Conservation (phyloP, 2,329 filamentous ascomycete genomes). For the Fusarium heterosporum region DNA sequence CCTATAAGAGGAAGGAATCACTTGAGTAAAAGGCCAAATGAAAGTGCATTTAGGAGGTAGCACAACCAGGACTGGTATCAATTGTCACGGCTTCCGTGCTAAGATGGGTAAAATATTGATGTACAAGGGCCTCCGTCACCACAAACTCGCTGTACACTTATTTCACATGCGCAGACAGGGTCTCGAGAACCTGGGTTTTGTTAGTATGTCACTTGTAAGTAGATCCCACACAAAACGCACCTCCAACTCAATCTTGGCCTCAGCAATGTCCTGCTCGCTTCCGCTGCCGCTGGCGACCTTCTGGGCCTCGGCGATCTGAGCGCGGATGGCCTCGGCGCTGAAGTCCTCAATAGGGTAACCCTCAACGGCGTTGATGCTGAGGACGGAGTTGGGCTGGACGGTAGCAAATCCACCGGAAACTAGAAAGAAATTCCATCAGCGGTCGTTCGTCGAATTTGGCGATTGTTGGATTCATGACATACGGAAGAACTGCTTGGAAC, state of each 20-base stretch:
- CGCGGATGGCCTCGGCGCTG: constrained; percentile 87
- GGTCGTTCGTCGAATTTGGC: constrained; percentile 1
- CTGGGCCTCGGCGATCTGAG: constrained; percentile 93
- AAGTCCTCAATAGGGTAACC: constrained; percentile 96
- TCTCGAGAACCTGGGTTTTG: constrained; percentile 77
- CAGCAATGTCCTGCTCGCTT: constrained; percentile 96
- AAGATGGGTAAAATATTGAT: constrained; percentile 54
- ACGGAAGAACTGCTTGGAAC: constrained; percentile 98
- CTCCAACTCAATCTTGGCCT: constrained; percentile 99
- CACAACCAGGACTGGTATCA: constrained; percentile 52
- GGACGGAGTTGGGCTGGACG: constrained; percentile 91
- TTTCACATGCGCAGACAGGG: constrained; percentile 83
- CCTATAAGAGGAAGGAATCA: constrained; percentile 34
- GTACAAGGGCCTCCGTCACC: constrained; percentile 57
- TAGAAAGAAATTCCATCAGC: constrained; percentile 55
- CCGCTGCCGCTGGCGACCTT: constrained; percentile 92
- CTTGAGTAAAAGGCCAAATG: constrained; percentile 21
- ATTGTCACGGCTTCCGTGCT: constrained; percentile 53
- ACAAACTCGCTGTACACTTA: constrained; percentile 69
- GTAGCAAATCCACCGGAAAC: constrained; percentile 97
- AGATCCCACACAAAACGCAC: constrained; percentile 59
- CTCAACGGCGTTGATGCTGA: constrained; percentile 99
- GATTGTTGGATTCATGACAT: constrained; percentile 59
- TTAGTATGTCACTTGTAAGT: constrained; percentile 52
- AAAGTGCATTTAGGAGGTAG: constrained; percentile 39